Evolutionary conservation across 208 protist species (phyloP).

Genomic region (Wallacemonas sp.): DNA sequence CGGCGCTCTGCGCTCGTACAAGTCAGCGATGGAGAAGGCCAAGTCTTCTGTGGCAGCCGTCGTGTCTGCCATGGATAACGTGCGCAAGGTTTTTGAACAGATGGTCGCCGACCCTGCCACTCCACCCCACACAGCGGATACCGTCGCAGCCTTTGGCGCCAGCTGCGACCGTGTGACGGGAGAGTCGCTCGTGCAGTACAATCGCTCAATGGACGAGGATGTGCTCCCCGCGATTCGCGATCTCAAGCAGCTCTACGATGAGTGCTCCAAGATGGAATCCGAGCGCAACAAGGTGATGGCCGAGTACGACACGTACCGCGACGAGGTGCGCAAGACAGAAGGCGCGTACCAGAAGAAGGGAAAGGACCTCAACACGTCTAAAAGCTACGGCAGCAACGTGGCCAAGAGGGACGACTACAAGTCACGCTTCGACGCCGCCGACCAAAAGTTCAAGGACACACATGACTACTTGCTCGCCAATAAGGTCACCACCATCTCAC

Average conservation of each 20-base stretch:
- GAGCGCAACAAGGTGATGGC: constrained; percentile 47
- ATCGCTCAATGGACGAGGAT: constrained; percentile 34
- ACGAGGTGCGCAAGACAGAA: constrained; percentile 53
- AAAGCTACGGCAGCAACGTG: constrained; percentile 42
- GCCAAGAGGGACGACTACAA: constrained; percentile 46
- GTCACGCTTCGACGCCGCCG: constrained; percentile 33
- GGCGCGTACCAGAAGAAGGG: constrained; percentile 49
- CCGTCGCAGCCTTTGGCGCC: constrained; percentile 25
- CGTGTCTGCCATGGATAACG: constrained; percentile 32
- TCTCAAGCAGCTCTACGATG: constrained; percentile 41
- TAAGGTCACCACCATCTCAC: constrained; percentile 20
- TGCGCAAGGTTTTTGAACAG: constrained; percentile 38
- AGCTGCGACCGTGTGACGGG: constrained; percentile 35
- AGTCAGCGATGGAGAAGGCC: constrained; percentile 41
- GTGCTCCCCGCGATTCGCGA: constrained; percentile 31
- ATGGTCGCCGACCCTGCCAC: constrained; percentile 28
- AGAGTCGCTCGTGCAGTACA: constrained; percentile 27
- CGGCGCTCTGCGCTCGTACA: constrained; percentile 41
- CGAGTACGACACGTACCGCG: constrained; percentile 61
- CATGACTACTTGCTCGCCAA: constrained; percentile 37
- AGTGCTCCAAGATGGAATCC: constrained; percentile 48
- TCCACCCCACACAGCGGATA: constrained; percentile 28
- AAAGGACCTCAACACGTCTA: constrained; percentile 52
- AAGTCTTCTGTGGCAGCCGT: constrained; percentile 34
- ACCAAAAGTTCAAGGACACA: constrained; percentile 49